Evolutionary conservation across 371 early-diverging fungal genomes (phyloP), one percentile per base, ranked within the genome.

Genomic region (Dinochytrium kinnereticum): DNA sequence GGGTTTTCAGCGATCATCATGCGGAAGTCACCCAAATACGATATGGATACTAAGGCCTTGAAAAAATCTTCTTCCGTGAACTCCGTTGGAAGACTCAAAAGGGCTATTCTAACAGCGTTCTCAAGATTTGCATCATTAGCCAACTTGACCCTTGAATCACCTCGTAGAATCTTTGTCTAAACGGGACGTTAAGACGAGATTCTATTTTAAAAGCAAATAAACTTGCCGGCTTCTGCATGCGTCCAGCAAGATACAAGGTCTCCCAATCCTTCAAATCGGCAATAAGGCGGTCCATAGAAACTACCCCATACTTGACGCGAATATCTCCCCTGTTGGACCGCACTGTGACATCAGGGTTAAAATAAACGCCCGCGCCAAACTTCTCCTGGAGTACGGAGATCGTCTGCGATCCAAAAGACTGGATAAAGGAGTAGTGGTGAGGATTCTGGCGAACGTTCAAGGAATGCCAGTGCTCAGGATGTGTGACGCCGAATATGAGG

Each of bases 391-490:
- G 83, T 34, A 80, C 71, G 0, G 93, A 75, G 15, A 97, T 90
- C 0, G 91, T 86, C 31, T 88, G 79, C 61, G 93, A 89, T 0
- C 96, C 96, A 7, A 81, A 92, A 68, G 19, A 72, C 31, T 88
- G 85, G 74, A 96, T 65, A 33, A 89, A 76, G 17, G 97, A 96
- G 79, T 98, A 98, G 77, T 98, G 98, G 40, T 89, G 84, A 15
- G 91, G 91, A 78, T 97, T 89, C 78, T 96, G 95, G 34, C 91
- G 88, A 40, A 97, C 85, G 81, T 98, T 98, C 67, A 96, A 86
- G 38, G 93, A 92, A 75, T 98, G 99, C 98, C 98, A 98, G 80
- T 96, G 96, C 72, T 91, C 91, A 26, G 98, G 92, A 80, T 97
- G 95, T n/a, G 93, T 90, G 24, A 98, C 99, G 24, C 92, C 98